Conservation (phyloP, 2,329 filamentous ascomycete genomes). For the Colletotrichum nymphaeae region DNA sequence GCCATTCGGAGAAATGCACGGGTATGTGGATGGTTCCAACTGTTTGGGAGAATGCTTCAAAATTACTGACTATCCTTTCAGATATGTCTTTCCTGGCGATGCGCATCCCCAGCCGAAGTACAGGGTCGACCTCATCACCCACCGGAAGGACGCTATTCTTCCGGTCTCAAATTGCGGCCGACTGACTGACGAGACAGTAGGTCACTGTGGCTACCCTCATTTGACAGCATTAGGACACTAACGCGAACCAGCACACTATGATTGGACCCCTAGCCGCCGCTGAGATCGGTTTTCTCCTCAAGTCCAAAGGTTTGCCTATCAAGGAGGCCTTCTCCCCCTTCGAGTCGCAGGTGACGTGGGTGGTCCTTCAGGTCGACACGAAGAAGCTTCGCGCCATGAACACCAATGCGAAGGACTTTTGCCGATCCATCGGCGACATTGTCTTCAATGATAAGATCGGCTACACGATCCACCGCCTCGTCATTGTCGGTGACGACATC, state of each 20-base stretch:
- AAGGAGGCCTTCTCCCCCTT: constrained; percentile 56
- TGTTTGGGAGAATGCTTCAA: background rate
- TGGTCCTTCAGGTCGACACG: constrained; percentile 66
- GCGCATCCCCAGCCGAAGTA: constrained; percentile 47
- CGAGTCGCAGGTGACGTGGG: constrained; percentile 61
- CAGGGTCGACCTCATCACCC: constrained; percentile 58
- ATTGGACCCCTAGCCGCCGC: constrained; percentile 56
- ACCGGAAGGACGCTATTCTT: constrained; percentile 59
- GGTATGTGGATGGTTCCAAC: constrained; percentile 18
- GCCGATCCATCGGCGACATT: constrained; percentile 53
- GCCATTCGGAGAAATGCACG: constrained; percentile 58
- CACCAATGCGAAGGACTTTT: constrained; percentile 53
- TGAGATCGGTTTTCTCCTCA: constrained; percentile 51
- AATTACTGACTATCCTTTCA: constrained; percentile 41
- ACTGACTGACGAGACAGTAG: constrained; percentile 55
- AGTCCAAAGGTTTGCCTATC: constrained; percentile 53
- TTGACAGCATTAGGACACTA: background rate
- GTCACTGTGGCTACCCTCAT: background rate
- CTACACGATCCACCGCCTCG: constrained; percentile 54
- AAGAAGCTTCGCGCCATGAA: constrained; percentile 66
- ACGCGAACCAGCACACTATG: constrained; percentile 41
- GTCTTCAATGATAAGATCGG: constrained; percentile 55
- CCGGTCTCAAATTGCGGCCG: constrained; percentile 59
- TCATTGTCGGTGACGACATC: constrained; percentile 61
- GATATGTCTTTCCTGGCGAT: constrained; percentile 17